Base-by-base conservation (phyloP, 306 rosid species). In the Pterocarpus macrocarpus region DNA sequence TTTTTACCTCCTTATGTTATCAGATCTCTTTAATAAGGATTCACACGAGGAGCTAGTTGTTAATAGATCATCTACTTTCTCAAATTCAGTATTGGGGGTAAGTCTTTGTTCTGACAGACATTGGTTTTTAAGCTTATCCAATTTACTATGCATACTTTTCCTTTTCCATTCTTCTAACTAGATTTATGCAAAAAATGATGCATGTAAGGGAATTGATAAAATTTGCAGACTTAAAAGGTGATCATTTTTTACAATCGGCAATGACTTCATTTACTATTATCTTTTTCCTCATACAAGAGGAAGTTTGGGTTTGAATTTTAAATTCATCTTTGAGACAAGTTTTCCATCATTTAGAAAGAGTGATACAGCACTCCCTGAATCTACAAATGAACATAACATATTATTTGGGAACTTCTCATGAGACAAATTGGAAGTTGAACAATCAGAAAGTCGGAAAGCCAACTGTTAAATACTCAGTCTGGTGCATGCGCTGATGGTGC, bases 1-100 rank as follows among this genome's bases (percentile, higher is more conserved):
- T 35, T 70, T 88, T 77, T 91, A 92, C 88, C 90, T 94, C 59
- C 39, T 94, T 73, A 5, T 83, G 58, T 16, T 90, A 47, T 94
- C 98, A 17, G 90, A 88, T 87, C 74, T 89, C 78, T 94, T 94
- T 71, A 64, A 45, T 5, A 83, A 87, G 79, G 87, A 75, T 79
- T 85, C 85, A 53, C 84, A 75, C 36, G 89, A 81, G 68, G 87
- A 76, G 47, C 85, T 85, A 49, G 74, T 94, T 50, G 38, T 89
- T 78, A 82, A 71, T 71, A 87, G 98, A 88, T 75, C 94, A n/a
- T 92, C 94, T 45, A 77, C 88, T 72, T 84, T 94, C 73, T 92
- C 98, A 75, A 84, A 94, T 85, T 91, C 85, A 6, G 84, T 91
- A 35, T 64, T 94, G 72, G 97, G 94, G 88, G 98, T 94, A 90